phyloP scores from a whole-genome alignment of 345 rosid genomes.

The Mallotus nudiflorus region DNA sequence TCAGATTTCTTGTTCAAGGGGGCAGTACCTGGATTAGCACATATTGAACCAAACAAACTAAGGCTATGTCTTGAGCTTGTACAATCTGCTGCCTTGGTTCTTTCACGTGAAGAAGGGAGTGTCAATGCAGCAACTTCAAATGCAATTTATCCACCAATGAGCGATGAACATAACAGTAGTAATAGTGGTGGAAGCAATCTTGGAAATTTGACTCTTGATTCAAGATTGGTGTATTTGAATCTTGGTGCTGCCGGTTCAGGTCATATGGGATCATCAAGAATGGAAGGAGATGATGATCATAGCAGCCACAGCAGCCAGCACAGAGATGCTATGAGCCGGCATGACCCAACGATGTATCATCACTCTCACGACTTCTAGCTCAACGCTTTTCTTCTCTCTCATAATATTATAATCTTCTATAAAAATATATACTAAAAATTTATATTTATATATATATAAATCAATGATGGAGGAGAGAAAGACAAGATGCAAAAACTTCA shows the following conservation, averaged over 20 bases:
- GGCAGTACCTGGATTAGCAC: conserved; percentile 90
- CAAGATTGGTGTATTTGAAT: conserved; percentile 88
- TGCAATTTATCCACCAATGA: conserved; percentile 59
- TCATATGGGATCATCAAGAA: conserved; percentile 67
- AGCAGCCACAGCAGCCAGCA: conserved; percentile 50
- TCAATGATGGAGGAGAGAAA: conserved; percentile 21
- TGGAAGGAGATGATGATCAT: conserved; percentile 53
- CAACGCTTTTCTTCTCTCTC: background rate
- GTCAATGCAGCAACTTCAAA: conserved; percentile 43
- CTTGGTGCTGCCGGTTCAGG: conserved; percentile 71
- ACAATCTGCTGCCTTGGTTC: conserved; percentile 92
- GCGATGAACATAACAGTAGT: conserved; percentile 60
- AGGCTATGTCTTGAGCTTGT: conserved; percentile 98
- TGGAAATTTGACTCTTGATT: conserved; percentile 56
- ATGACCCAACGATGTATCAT: conserved; percentile 70
- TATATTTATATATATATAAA: background rate
- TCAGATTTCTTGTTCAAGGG: conserved; percentile 99
- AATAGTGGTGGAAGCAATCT: conserved; percentile 49
- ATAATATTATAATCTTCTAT: conserved; percentile 3
- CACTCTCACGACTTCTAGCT: conserved; percentile 63
- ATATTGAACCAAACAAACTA: conserved; percentile 92
- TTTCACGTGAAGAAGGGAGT: conserved; percentile 94
- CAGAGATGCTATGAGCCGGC: conserved; percentile 61
- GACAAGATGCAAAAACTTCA: conserved; percentile 20
- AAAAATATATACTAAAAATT: background rate